Evolutionary conservation across 169 alveolate species (phyloP).

Genomic region (Plasmodium cynomolgi): DNA sequence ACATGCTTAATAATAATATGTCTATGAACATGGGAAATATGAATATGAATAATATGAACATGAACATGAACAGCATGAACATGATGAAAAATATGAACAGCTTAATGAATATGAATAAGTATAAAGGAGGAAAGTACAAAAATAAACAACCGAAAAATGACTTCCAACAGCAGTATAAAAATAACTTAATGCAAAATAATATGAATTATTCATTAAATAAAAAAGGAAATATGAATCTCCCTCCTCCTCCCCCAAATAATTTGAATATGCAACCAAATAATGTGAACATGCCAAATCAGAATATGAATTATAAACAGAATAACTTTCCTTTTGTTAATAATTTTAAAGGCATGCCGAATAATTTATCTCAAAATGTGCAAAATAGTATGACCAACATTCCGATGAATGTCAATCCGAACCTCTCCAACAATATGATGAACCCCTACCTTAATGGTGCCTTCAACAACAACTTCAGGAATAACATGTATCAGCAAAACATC

Average conservation of each 20-base stretch:
- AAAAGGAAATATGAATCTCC: slow-evolving; percentile 70
- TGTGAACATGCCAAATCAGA: slow-evolving; percentile 57
- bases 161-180: slow-evolving; percentile 70
- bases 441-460: slow-evolving; percentile 66
- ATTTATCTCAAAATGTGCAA: slow-evolving; percentile 58
- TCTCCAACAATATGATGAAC: slow-evolving; percentile 65
- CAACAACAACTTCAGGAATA: slow-evolving; percentile 45
- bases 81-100: slow-evolving; percentile 51
- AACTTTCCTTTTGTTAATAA: slow-evolving; percentile 72
- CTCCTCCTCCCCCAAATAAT: slow-evolving; percentile 74
- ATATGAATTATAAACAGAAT: slow-evolving; percentile 61
- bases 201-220: slow-evolving; percentile 66
- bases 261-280: slow-evolving; percentile 49
- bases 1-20: slow-evolving; percentile 31
- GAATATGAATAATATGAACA: slow-evolving; percentile 29
- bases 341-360: slow-evolving; percentile 55
- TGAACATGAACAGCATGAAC: slow-evolving; percentile 22
- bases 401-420: slow-evolving; percentile 54
- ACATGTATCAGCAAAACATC: slow-evolving; percentile 60
- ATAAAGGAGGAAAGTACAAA: slow-evolving; percentile 60
- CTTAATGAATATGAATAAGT: slow-evolving; percentile 34
- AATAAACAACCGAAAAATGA: slow-evolving; percentile 59
- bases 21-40: neutral
- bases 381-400: slow-evolving; percentile 43
- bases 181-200: slow-evolving; percentile 65